These are phyloP conservation scores for Phytophthora podocarpi DNA, from an alignment of 352 stramenopile genomes.

Conservation along the genomic window DNA sequence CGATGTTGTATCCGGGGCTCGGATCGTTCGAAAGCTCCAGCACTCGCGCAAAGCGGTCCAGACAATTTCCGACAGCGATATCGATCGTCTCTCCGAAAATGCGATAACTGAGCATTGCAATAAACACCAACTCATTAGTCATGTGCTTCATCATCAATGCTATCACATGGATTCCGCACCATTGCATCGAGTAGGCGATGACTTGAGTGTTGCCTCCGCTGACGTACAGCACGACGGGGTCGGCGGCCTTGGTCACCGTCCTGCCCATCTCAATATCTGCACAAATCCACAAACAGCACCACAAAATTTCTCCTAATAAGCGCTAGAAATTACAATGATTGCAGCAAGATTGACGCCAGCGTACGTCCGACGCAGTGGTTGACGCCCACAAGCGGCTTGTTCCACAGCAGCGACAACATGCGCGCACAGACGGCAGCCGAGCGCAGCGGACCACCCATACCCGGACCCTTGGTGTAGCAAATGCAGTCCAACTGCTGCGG, in stretches of 20 bases:
- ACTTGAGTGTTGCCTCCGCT: constrained; percentile 99
- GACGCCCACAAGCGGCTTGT: constrained; percentile 95
- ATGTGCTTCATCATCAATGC: constrained; percentile 9
- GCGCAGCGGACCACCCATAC: constrained; percentile 98
- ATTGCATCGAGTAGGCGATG: constrained; percentile 89
- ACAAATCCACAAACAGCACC: constrained; percentile 2
- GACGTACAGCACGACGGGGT: constrained; percentile 99
- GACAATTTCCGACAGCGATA: constrained; percentile 99
- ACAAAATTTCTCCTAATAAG: constrained; percentile 1
- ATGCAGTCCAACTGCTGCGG: constrained; percentile 92
- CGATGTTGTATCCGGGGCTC: constrained; percentile 99
- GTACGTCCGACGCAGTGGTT: constrained; percentile 99
- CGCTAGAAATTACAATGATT: not conserved
- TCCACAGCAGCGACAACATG: constrained; percentile 95
- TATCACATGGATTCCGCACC: constrained; percentile 30
- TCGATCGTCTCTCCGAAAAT: constrained; percentile 99
- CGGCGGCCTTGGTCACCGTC: constrained; percentile 93
- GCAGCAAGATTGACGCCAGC: constrained; percentile 18
- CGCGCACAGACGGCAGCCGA: constrained; percentile 96
- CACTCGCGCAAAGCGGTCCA: constrained; percentile 97
- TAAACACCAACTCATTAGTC: not conserved
- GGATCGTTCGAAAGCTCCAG: constrained; percentile 98
- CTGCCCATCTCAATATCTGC: constrained; percentile 99
- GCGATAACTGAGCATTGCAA: constrained; percentile 81
- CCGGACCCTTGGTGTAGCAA: constrained; percentile 96